phyloP scores from a whole-genome alignment of 2,329 filamentous ascomycete species.

The Penicillium digitatum region DNA sequence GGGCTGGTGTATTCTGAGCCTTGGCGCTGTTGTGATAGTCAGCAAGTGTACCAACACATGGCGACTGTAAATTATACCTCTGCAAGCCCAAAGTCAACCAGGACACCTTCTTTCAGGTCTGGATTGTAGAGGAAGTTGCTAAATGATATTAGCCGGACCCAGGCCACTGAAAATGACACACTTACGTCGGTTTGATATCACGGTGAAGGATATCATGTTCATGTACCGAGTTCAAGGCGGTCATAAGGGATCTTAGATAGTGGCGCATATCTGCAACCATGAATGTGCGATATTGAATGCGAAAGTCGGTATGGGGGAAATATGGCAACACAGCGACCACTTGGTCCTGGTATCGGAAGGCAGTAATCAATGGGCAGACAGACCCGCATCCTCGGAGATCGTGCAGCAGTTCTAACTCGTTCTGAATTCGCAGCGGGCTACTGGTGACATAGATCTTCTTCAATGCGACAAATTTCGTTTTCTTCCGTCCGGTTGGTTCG shows the following conservation, averaged over 20 bases:
- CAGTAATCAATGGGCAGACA: constrained; percentile 92
- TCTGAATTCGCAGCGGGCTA: constrained; percentile 86
- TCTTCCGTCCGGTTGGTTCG: constrained; percentile 42
- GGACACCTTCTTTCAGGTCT: constrained; percentile 68
- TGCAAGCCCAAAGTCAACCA: constrained; percentile 98
- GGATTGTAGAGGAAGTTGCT: constrained; percentile 90
- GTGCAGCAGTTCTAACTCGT: constrained; percentile 89
- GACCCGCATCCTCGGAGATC: constrained; percentile 77
- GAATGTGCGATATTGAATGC: constrained; percentile 85
- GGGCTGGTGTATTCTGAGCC: constrained; percentile 46
- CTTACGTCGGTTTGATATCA: constrained; percentile 86
- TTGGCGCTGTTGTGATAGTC: constrained; percentile 48
- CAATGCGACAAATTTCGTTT: constrained; percentile 81
- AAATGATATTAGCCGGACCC: constrained; percentile 5
- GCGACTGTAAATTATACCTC: constrained; percentile 50
- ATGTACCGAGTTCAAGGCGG: constrained; percentile 78
- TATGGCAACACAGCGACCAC: constrained; percentile 93
- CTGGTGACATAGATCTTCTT: constrained; percentile 99
- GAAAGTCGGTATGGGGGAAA: constrained; percentile 92
- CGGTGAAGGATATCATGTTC: constrained; percentile 80
- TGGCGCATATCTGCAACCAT: constrained; percentile 78
- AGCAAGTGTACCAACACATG: constrained; percentile 4
- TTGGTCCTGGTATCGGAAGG: constrained; percentile 91
- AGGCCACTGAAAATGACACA: background rate
- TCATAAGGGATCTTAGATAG: constrained; percentile 86